A percentile compares a stretch with the other conserved stretches of the same genome.
These are phyloP conservation scores for Mimosa pudica DNA, from an alignment of 306 rosid species.

Conservation along the genomic window DNA sequence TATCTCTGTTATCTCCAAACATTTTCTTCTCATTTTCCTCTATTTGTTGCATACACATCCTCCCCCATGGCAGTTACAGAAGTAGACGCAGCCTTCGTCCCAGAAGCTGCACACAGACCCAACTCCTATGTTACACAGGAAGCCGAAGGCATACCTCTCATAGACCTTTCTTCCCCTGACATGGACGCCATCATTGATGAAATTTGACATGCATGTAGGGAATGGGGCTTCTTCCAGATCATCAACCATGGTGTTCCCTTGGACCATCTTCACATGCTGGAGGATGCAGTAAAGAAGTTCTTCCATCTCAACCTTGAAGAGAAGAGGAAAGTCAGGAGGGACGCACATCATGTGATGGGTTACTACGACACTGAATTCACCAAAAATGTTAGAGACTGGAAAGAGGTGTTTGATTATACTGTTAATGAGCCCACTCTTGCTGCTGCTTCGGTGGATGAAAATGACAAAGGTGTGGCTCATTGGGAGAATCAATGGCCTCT, in stretches of 20 bases:
- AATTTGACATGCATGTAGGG: slow-evolving; percentile 36
- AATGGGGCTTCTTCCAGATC: slow-evolving; percentile 48
- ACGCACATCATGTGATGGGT: slow-evolving; percentile 15
- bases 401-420: slow-evolving; percentile 51
- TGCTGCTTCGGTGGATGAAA: slow-evolving; percentile 32
- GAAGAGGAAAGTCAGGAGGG: slow-evolving; percentile 12
- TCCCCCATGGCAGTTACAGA: slow-evolving; percentile 44
- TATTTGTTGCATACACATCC: not conserved
- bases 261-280: not conserved
- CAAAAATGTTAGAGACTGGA: slow-evolving; percentile 66
- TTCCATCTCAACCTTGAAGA: not conserved
- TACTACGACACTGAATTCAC: slow-evolving; percentile 55
- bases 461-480: not conserved
- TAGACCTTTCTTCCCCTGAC: slow-evolving; percentile 53
- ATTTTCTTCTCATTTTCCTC: not conserved
- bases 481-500: slow-evolving; percentile 71
- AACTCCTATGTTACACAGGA: slow-evolving; percentile 29
- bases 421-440: slow-evolving; percentile 39
- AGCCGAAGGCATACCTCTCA: slow-evolving; percentile 50
- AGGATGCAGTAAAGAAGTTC: not conserved
- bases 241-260: not conserved
- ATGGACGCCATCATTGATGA: slow-evolving; percentile 3
- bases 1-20: not conserved
- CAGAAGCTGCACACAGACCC: slow-evolving; percentile 57
- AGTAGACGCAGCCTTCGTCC: slow-evolving; percentile 58